These are phyloP conservation scores for Volvox africanus DNA, from an alignment of 139 green algal genomes.

Conservation along the genomic window DNA sequence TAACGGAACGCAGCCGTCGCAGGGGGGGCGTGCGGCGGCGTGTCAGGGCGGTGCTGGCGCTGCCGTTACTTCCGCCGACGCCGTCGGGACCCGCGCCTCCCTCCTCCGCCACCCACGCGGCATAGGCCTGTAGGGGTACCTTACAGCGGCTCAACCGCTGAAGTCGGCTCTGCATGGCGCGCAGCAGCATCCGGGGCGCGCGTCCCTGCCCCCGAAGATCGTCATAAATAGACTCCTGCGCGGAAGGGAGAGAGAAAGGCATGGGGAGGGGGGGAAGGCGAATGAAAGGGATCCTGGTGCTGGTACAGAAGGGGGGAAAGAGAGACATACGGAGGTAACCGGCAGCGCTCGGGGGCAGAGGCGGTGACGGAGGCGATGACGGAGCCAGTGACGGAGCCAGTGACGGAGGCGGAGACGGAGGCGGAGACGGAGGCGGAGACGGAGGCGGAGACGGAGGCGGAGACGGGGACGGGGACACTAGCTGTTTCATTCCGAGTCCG, in stretches of 20 bases:
- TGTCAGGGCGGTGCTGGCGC: background rate
- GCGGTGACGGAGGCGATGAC: too few species aligned
- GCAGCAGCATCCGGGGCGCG: slow-evolving; percentile 27
- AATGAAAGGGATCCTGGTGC: background rate
- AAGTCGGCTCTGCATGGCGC: background rate
- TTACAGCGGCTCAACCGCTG: slow-evolving; percentile 13
- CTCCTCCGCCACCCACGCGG: background rate
- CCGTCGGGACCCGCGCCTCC: background rate
- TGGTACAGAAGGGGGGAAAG: too few species aligned
- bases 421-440: too few species aligned
- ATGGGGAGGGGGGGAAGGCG: background rate
- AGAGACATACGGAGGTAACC: too few species aligned
- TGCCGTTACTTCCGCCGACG: background rate
- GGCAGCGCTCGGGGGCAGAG: too few species aligned
- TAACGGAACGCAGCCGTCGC: background rate
- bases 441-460: too few species aligned
- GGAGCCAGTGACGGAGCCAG: too few species aligned
- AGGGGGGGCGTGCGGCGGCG: slow-evolving; percentile 29
- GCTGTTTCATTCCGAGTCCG: too few species aligned
- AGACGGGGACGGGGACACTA: too few species aligned
- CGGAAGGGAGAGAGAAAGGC: background rate
- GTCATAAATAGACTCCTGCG: slow-evolving; percentile 39
- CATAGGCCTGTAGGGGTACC: background rate
- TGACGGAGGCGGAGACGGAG: too few species aligned
- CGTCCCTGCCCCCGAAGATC: slow-evolving; percentile 14